Conservation (phyloP, 768 basidiomycete species). For the Pholiota conissans region DNA sequence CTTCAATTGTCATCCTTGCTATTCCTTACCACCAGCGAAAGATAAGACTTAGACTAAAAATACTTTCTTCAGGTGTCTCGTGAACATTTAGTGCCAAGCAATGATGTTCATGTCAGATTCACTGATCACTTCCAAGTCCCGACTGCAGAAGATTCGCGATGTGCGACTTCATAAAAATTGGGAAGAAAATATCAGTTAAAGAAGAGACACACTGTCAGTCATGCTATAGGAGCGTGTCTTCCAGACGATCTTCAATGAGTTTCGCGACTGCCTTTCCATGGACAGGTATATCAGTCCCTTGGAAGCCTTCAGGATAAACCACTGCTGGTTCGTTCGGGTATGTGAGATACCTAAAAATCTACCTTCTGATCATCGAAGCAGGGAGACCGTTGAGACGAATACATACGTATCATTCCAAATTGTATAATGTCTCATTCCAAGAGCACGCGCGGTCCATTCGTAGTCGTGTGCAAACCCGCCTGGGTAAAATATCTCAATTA, state of each 20-base stretch:
- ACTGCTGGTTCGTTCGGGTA: slow-evolving; percentile 41
- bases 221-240: slow-evolving; percentile 15
- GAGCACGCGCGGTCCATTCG: slow-evolving; percentile 68
- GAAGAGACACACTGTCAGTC: no score
- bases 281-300: slow-evolving; percentile 68
- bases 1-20: neutral
- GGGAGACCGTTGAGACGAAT: slow-evolving; percentile 12
- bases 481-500: slow-evolving; percentile 81
- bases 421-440: slow-evolving; percentile 68
- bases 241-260: slow-evolving; percentile 56
- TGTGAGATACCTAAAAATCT: slow-evolving; percentile 31
- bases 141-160: no score
- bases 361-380: neutral
- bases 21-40: neutral
- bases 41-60: neutral
- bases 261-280: slow-evolving; percentile 59
- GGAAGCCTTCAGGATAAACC: slow-evolving; percentile 75
- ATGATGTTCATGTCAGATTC: no score
- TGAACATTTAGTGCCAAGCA: no score
- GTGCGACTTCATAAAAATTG: no score
- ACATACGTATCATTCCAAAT: slow-evolving; percentile 76
- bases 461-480: slow-evolving; percentile 78
- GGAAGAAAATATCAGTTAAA: no score
- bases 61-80: neutral
- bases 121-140: no score